Evolutionary conservation across 2,329 filamentous ascomycete genomes (phyloP), one percentile per base, ranked within the genome.

Genomic region (Clonostachys chloroleuca): DNA sequence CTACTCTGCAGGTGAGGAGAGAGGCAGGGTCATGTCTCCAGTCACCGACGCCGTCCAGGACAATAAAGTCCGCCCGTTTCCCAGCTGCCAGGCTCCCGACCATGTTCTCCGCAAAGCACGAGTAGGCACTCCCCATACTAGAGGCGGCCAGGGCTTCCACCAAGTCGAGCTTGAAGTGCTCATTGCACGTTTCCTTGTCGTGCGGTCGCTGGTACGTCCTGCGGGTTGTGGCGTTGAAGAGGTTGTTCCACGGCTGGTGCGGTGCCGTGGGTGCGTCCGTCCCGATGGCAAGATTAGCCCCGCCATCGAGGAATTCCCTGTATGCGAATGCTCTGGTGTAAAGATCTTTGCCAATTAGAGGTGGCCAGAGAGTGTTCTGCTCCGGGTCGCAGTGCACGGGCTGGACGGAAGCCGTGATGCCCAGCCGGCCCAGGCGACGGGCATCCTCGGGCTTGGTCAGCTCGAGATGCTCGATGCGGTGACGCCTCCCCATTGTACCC

Each of bases 391-490:
- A 68, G 50, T 81, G 77, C 5, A 80, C 77, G 0, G 77, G 74
- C 52, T 81, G 77, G 34, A 81, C 68, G 4, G 74, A 78, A 1
- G 77, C 77, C 5, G 75, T 80, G 61, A 85, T 78, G 43, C 80
- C 78, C 2, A 81, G 63, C 18, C 63, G 54, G 1, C 79, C 81
- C 3, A 85, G 68, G 2, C 81, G 67, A n/a, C 64, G 67, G 2
- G 77, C 81, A 54, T 84, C 81, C 47, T 70, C 68, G 2, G 73
- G 70, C 0, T 70, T 69, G 1, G 80, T 70, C 34, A 84, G 68
- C 59, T 85, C 81, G 9, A 85, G 64, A 55, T 85, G 81, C 61
- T 85, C 81, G 54, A 84, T 80, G 20, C 81, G 73, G 47, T 83
- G 81, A 6, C 81, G 69, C 12, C 72, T 68, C 3, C 65, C 68